phyloP scores from a whole-genome alignment of 331 rosid genomes.

The Rosa hybrid region DNA sequence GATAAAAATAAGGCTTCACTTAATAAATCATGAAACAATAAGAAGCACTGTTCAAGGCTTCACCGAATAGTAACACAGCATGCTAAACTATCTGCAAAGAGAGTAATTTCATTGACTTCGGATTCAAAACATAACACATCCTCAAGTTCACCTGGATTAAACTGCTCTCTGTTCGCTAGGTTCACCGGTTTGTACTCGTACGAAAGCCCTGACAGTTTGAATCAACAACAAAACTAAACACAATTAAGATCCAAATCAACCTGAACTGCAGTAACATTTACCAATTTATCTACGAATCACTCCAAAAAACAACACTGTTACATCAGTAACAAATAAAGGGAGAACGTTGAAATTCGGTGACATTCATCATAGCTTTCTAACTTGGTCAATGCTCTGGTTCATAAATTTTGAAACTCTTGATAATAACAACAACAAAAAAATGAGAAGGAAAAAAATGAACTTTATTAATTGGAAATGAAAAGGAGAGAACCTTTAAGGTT shows the following conservation, averaged over 20 bases:
- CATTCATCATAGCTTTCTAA: background rate
- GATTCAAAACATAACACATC: background rate
- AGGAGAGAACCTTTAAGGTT: conserved; percentile 41
- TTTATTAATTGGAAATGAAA: background rate
- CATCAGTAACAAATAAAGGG: background rate
- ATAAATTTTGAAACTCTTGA: background rate
- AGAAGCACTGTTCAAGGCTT: background rate
- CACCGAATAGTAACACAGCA: background rate
- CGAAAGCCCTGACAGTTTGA: conserved; percentile 36
- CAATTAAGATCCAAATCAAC: background rate
- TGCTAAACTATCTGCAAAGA: background rate
- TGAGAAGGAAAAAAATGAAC: background rate
- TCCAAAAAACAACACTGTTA: background rate
- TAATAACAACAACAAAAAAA: background rate
- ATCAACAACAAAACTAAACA: background rate
- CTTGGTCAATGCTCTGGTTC: background rate
- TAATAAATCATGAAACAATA: background rate
- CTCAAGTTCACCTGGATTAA: conserved; percentile 46
- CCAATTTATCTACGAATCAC: background rate
- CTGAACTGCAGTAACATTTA: background rate
- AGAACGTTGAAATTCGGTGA: background rate
- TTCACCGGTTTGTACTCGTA: conserved; percentile 51
- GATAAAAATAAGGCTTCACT: background rate
- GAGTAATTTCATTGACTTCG: background rate
- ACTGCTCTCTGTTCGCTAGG: conserved; percentile 45